Evolutionary conservation across 2,329 filamentous ascomycete species (phyloP).

Genomic region (Phaeosphaeriaceae sp.): DNA sequence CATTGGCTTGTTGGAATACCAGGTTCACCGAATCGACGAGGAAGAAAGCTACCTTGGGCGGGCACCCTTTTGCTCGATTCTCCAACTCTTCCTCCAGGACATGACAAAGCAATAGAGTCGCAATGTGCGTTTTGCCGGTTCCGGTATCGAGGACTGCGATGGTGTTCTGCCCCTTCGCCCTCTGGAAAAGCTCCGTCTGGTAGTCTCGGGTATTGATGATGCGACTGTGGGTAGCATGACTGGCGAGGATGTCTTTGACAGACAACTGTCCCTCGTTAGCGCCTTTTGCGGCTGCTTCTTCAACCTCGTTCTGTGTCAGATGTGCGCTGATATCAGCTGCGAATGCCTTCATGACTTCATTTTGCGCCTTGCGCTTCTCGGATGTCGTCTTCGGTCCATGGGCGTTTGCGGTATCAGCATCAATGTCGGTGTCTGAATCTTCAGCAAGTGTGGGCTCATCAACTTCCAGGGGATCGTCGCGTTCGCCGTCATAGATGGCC

Average conservation of each 20-base stretch:
- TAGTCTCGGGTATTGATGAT: slow-evolving; percentile 87
- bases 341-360: slow-evolving; percentile 52
- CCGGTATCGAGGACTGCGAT: slow-evolving; percentile 97
- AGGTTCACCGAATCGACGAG: slow-evolving; percentile 89
- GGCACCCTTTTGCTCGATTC: slow-evolving; percentile 66
- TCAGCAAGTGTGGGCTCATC: neutral
- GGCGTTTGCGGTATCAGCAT: slow-evolving; percentile 26
- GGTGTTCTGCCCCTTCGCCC: slow-evolving; percentile 82
- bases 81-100: slow-evolving; percentile 80
- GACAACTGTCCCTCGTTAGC: slow-evolving; percentile 59
- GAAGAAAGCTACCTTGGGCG: slow-evolving; percentile 80
- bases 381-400: slow-evolving; percentile 35
- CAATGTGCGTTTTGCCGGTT: slow-evolving; percentile 95
- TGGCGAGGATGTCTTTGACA: slow-evolving; percentile 61
- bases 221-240: slow-evolving; percentile 63
- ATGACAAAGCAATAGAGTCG: slow-evolving; percentile 81
- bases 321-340: slow-evolving; percentile 53
- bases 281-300: slow-evolving; percentile 40
- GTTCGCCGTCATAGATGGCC: slow-evolving; percentile 10
- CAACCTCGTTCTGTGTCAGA: slow-evolving; percentile 51
- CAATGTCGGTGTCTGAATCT: slow-evolving; percentile 33
- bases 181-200: slow-evolving; percentile 89
- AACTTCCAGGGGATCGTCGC: neutral
- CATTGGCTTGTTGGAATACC: slow-evolving; percentile 86
- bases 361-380: slow-evolving; percentile 53